Evolutionary conservation across 208 protist species (phyloP).

Genomic region (Leishmania tarentolae): DNA sequence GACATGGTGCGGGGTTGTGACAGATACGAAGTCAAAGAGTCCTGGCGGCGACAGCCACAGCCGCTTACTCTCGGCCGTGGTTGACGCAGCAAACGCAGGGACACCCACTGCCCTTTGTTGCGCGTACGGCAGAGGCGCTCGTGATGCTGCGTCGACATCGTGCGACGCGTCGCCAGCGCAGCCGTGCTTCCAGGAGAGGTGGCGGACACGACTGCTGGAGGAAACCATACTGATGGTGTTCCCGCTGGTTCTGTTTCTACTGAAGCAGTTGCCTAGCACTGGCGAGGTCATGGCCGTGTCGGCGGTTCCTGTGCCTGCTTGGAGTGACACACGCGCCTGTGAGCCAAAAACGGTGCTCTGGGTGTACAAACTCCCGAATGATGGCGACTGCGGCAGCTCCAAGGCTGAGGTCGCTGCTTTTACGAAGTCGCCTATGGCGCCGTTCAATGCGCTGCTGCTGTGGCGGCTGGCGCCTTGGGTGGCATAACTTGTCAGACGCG

Average conservation of each 20-base stretch:
- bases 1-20: background rate
- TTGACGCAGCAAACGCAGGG: background rate
- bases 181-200: background rate
- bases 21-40: background rate
- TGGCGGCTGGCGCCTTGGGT: background rate
- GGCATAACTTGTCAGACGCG: constrained; percentile 13
- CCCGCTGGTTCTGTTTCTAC: background rate
- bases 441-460: constrained; percentile 1
- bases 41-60: background rate
- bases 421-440: constrained; percentile 19
- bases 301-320: background rate
- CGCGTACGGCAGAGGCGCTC: background rate
- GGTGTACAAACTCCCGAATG: background rate
- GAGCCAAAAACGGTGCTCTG: background rate
- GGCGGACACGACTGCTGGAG: background rate
- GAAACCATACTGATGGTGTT: background rate
- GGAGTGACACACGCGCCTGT: background rate
- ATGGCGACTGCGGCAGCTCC: background rate
- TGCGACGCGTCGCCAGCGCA: background rate
- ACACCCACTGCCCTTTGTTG: background rate
- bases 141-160: background rate
- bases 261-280: background rate
- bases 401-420: constrained; percentile 7
- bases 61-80: background rate
- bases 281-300: background rate